phyloP scores from a whole-genome alignment of 1,139 yeast genomes.

The Hyphopichia buzzinii region DNA sequence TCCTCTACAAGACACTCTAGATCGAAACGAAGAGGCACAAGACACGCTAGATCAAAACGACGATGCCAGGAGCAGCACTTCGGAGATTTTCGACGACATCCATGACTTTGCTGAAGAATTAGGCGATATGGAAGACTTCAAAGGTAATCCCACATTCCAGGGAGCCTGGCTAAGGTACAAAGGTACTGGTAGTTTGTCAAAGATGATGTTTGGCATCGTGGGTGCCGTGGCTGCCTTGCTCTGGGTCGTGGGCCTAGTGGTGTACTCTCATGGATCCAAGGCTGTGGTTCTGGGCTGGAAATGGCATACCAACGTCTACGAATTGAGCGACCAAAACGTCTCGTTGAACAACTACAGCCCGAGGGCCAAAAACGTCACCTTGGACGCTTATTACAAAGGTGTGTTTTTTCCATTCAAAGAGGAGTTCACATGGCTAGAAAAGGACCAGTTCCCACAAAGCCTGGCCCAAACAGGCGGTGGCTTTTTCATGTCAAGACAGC shows the following conservation, averaged over 20 bases:
- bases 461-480: slow-evolving; percentile 21
- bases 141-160: slow-evolving; percentile 25
- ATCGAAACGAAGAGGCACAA: too few relatives aligned
- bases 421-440: slow-evolving; percentile 28
- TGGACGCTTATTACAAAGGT: slow-evolving; percentile 26
- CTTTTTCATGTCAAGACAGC: slow-evolving; percentile 25
- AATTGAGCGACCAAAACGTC: slow-evolving; percentile 27
- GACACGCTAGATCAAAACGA: not conserved
- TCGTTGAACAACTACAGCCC: slow-evolving; percentile 32
- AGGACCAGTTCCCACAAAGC: slow-evolving; percentile 28
- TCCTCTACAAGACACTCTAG: not conserved
- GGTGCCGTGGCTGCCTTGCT: slow-evolving; percentile 6
- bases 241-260: slow-evolving; percentile 31
- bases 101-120: slow-evolving; percentile 11
- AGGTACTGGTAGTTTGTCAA: slow-evolving; percentile 9
- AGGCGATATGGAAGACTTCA: slow-evolving; percentile 18
- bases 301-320: slow-evolving; percentile 28
- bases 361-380: slow-evolving; percentile 26
- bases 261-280: slow-evolving; percentile 28
- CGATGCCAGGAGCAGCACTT: slow-evolving; percentile 14
- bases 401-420: slow-evolving; percentile 17
- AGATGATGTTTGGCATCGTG: slow-evolving; percentile 8
- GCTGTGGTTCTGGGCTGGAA: slow-evolving; percentile 17
- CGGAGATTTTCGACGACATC: slow-evolving; percentile 30
- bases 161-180: slow-evolving; percentile 19